Base-by-base conservation (phyloP, 495 filamentous ascomycete species). In the Xylaria longipes region DNA sequence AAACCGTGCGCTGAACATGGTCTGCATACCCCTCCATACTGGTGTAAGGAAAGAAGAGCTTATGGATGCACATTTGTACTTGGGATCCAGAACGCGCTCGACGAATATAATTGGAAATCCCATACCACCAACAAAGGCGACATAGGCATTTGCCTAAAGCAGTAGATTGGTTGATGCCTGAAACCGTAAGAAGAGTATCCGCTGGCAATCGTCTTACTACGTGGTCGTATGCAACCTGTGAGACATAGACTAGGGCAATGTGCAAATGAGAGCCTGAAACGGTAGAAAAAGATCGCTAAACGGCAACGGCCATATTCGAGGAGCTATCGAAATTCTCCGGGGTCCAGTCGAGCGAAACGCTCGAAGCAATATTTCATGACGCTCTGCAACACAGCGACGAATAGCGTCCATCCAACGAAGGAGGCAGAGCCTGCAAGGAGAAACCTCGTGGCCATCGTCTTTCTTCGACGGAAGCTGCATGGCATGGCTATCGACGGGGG, bases 361-460 rank as follows among this genome's bases (percentile, higher is more conserved):
- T 67, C 20, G 33, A 41, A 67, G 33, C 48, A 67, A 56, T 67
- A 56, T 67, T 65, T 48, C 35, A 54, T 33, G 29, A 22, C 45
- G 45, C n/a, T 41, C 57, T 54, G 46, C 68, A 64, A 25, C 35
- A 35, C 46, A 33, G 14, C 25, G 25, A 45, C 58, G 68, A 64
- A 63, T 63, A 45, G 61, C 45, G 45, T 43, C 12, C 33, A 15
- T 54, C 68, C 68, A 70, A 35, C 58, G 45, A 61, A 70, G 68
- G 35, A 11, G 62, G 41, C 69, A 65, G 56, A 69, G 70, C 71
- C 72, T 79, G 77, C 77, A 77, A 79, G 74, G 73, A 76, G 76
- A 73, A 77, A 77, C 75, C 77, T 79, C 77, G 77, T 79, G 77
- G 75, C 64, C 77, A 68, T 69, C 62, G 74, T 72, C 39, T 71